phyloP scores from a whole-genome alignment of 345 rosid species.

The Laguncularia racemosa region DNA sequence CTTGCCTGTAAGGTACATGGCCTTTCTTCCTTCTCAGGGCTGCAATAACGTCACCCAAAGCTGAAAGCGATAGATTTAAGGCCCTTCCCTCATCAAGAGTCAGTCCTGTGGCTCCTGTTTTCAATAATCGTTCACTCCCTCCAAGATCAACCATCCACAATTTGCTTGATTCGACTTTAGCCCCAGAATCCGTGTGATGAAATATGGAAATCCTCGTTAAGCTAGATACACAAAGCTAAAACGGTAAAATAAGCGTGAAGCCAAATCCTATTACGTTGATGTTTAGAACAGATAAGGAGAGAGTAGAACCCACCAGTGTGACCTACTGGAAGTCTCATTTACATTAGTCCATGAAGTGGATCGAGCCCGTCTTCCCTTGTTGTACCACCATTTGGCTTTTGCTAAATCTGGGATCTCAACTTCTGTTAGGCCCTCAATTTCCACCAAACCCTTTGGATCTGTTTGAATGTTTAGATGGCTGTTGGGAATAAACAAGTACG shows the following conservation, averaged over 20 bases:
- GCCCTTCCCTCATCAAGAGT: constrained; percentile 86
- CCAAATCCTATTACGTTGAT: constrained; percentile 14
- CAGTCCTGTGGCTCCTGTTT: constrained; percentile 78
- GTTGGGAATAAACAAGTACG: constrained; percentile 22
- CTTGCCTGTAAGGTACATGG: constrained; percentile 93
- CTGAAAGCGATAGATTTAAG: constrained; percentile 91
- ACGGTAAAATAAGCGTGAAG: constrained; percentile 42
- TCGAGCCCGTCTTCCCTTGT: constrained; percentile 63
- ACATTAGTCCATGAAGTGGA: constrained; percentile 84
- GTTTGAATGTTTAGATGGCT: constrained; percentile 91
- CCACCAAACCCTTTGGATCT: constrained; percentile 74
- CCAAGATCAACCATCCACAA: constrained; percentile 98
- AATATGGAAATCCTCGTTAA: constrained; percentile 71
- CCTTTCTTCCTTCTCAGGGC: constrained; percentile 76
- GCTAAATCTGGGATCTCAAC: constrained; percentile 48
- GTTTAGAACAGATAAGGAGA: constrained; percentile 10
- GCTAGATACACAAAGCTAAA: constrained; percentile 63
- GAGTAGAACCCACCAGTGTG: constrained; percentile 70
- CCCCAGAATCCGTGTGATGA: constrained; percentile 41
- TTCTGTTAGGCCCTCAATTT: constrained; percentile 78
- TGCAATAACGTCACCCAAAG: constrained; percentile 91
- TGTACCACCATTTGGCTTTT: constrained; percentile 78
- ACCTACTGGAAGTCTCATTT: constrained; percentile 84
- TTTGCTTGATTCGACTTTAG: constrained; percentile 65
- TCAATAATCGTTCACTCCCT: constrained; percentile 83